Conservation (phyloP, 176 grass and related monocot genomes). For the Chrysopogon serrulatus region DNA sequence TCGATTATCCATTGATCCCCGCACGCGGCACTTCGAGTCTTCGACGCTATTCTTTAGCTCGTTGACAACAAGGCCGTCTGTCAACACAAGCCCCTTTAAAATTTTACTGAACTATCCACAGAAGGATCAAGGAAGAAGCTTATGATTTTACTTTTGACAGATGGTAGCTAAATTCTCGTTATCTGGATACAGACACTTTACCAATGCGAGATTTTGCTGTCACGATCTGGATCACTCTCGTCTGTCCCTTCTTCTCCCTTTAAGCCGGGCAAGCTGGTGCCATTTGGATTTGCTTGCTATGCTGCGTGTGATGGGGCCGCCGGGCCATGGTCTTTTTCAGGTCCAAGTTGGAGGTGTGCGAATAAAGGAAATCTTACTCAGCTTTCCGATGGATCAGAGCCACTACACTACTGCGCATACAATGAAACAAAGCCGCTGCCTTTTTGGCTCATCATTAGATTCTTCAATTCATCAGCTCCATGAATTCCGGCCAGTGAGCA, state of each 20-base stretch:
- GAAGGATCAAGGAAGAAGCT: background rate
- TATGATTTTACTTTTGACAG: slow-evolving; percentile 31
- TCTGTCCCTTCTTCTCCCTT: slow-evolving; percentile 2
- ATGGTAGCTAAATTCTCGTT: background rate
- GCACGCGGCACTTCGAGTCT: background rate
- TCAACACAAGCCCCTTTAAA: background rate
- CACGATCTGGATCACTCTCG: slow-evolving; percentile 1
- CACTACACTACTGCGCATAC: background rate
- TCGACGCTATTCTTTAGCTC: background rate
- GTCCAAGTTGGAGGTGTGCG: background rate
- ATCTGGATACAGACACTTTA: slow-evolving; percentile 23
- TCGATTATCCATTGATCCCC: slow-evolving; percentile 5
- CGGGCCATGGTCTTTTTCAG: background rate
- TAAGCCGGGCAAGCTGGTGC: background rate
- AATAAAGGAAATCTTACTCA: background rate
- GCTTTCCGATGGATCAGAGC: background rate
- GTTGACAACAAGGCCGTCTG: background rate
- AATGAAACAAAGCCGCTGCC: background rate
- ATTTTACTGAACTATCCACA: background rate
- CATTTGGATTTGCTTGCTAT: background rate
- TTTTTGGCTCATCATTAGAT: background rate
- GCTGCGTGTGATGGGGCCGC: background rate
- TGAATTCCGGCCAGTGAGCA: background rate
- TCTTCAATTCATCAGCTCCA: background rate
- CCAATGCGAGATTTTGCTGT: slow-evolving; percentile 14